These are phyloP conservation scores for Globisporangium recalcitrans DNA, from an alignment of 352 stramenopile species.

Conservation along the genomic window DNA sequence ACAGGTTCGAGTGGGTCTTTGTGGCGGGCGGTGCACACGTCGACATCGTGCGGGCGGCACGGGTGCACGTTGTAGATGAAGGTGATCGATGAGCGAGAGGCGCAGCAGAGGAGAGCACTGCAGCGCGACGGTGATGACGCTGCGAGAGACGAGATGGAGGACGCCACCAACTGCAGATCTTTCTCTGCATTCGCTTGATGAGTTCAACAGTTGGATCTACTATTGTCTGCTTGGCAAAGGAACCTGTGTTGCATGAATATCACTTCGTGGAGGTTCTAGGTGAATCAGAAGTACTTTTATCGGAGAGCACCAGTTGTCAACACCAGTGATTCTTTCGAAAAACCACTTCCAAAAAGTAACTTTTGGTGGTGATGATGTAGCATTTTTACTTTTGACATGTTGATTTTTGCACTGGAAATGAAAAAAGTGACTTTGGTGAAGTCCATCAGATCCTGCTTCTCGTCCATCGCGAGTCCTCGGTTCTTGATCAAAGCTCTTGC, in stretches of 20 bases:
- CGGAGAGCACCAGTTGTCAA: too few relatives aligned
- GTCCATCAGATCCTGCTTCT: too few relatives aligned
- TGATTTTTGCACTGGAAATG: too few relatives aligned
- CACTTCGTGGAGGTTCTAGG: neutral
- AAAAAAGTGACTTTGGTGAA: too few relatives aligned
- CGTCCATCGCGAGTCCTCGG: too few relatives aligned
- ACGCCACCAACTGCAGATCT: neutral
- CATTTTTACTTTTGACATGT: too few relatives aligned
- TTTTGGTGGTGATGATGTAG: too few relatives aligned
- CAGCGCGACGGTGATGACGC: neutral
- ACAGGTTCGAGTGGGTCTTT: constrained; percentile 44
- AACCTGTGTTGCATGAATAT: neutral
- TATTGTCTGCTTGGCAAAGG: neutral
- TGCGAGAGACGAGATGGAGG: neutral
- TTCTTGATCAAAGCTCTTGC: too few relatives aligned
- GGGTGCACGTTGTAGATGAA: neutral
- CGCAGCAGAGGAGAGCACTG: neutral
- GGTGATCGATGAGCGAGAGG: neutral
- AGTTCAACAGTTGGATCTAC: neutral
- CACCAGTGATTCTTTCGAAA: too few relatives aligned
- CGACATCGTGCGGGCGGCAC: constrained; percentile 5
- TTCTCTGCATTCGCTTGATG: neutral
- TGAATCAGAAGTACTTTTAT: too few relatives aligned
- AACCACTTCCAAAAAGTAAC: too few relatives aligned
- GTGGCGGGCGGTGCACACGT: neutral